Evolutionary conservation across 73 alveolate genomes (phyloP).

Genomic region (Tetrahymena thermophila): DNA sequence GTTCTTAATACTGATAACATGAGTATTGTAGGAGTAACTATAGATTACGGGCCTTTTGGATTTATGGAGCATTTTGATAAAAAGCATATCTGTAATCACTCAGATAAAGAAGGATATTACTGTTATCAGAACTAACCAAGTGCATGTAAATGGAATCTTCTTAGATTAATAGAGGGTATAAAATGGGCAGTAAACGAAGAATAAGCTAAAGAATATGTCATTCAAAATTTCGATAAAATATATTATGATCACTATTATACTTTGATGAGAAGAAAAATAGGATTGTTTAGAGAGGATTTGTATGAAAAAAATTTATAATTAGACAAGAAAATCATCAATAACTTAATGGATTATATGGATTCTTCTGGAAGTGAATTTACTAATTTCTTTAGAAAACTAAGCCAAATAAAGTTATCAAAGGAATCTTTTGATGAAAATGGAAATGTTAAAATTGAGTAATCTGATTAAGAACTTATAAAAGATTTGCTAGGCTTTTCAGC

Average conservation of each 20-base stretch:
- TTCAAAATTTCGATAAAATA: constrained; percentile 6
- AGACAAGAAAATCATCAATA: constrained; percentile 20
- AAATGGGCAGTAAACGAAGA: constrained; percentile 14
- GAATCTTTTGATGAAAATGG: constrained; percentile 1
- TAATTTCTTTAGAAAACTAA: constrained; percentile 45
- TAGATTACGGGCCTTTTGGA: constrained; percentile 91
- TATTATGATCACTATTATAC: constrained; percentile 18
- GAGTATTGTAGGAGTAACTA: constrained; percentile 72
- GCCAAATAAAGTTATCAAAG: neutral
- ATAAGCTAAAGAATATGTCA: neutral
- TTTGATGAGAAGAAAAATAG: constrained; percentile 48
- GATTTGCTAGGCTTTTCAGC: constrained; percentile 31
- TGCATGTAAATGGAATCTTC: constrained; percentile 61
- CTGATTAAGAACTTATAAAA: constrained; percentile 21
- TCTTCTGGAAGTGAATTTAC: constrained; percentile 52
- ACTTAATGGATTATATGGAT: constrained; percentile 30
- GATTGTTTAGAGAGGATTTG: constrained; percentile 13
- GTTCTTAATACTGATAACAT: constrained; percentile 86
- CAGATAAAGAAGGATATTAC: constrained; percentile 67
- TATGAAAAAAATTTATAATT: constrained; percentile 2
- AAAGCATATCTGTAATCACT: constrained; percentile 54
- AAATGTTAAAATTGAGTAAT: neutral
- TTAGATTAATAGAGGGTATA: constrained; percentile 50
- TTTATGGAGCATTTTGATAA: constrained; percentile 65
- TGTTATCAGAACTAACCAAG: constrained; percentile 62